Evolutionary conservation across 257 asterid genomes (phyloP), one percentile per base, ranked within the genome.

Genomic region (Striga asiatica): DNA sequence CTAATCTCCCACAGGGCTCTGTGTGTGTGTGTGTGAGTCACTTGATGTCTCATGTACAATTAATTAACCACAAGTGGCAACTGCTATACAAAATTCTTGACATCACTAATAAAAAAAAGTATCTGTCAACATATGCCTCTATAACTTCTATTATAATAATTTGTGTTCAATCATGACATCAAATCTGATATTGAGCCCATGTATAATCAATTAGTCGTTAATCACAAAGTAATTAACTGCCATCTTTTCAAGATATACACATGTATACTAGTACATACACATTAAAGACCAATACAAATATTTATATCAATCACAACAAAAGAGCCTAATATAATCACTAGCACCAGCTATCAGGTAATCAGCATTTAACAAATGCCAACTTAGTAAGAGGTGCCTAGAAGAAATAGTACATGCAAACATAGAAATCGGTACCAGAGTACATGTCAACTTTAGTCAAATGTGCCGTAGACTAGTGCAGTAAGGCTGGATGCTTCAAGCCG

Each of bases 401-500:
- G 7, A 27, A 27, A 27, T 7, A 27, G 7, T 2, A 27, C 32
- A 27, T 27, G 3, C 7, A 3, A 3, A 27, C 32, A 27, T 7
- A 27, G 5, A n/a, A 12, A 12, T 39, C 47, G 21, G 9, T 49
- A 50, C 19, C 21, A 49, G 37, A 20, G 49, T 8, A 42, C 9
- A 39, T 16, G 4, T 31, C 46, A 13, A 21, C 10, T 39, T 34
- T 51, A 14, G 47, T 10, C 20, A 39, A 27, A 27, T 27, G 32
- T 27, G 5, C 32, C 32, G 7, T 27, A 17, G 2, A 50, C 7
- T 24, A 48, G 43, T 49, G 38, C 58, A 46, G 31, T 23, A 49
- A 21, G 7, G 8, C 35, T 16, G 54, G 54, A 46, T 39, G 69
- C 53, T 58, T 76, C 71, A 73, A 17, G 60, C 47, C 43, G 85